Conservation (phyloP, 192 early-diverging fungal species). For the Obelidium mucronatum region DNA sequence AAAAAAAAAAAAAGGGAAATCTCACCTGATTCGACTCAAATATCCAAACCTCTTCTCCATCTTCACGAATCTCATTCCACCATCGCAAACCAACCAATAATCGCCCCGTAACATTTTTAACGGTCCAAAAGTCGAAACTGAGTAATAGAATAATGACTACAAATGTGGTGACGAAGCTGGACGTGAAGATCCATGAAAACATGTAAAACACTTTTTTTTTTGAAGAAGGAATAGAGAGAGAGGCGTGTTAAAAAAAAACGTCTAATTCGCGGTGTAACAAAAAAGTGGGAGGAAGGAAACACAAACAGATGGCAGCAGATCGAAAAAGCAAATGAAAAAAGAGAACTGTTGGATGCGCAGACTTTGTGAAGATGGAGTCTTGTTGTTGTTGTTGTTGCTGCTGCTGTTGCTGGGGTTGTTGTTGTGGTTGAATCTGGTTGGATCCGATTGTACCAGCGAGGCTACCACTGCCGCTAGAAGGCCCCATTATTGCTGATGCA, state of each 20-base stretch:
- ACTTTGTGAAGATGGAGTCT: constrained; percentile 21
- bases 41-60: constrained; percentile 94
- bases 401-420: neutral
- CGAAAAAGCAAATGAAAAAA: constrained; percentile 93
- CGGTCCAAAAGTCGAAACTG: constrained; percentile 98
- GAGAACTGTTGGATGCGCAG: constrained; percentile 83
- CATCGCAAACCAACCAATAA: constrained; percentile 96
- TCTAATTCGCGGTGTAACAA: neutral
- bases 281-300: neutral
- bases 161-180: constrained; percentile 89
- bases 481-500: neutral
- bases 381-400: constrained; percentile 1
- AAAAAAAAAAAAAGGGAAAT: neutral
- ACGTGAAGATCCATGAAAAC: constrained; percentile 81
- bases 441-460: neutral
- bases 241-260: neutral
- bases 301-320: constrained; percentile 66
- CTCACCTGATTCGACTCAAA: constrained; percentile 92
- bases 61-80: constrained; percentile 99
- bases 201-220: constrained; percentile 72
- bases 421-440: neutral
- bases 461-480: neutral
- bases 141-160: constrained; percentile 90
- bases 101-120: constrained; percentile 97
- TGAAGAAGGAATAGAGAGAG: neutral